Conservation (phyloP, 2,329 filamentous ascomycete genomes). For the Pyrenophora seminiperda region DNA sequence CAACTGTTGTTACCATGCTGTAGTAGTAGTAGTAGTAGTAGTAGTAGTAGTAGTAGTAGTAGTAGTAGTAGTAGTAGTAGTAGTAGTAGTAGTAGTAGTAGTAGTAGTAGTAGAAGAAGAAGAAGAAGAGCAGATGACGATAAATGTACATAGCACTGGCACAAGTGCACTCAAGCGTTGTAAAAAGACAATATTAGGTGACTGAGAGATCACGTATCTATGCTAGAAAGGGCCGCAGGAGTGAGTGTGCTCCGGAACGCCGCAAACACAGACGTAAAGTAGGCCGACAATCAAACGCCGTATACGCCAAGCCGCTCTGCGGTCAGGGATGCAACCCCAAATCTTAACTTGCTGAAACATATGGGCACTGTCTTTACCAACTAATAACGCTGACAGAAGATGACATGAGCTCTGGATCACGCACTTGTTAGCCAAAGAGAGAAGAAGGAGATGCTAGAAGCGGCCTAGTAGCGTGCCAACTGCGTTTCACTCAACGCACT, state of each 20-base stretch:
- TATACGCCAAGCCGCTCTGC: slow-evolving; percentile 31
- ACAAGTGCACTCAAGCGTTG: too few species aligned
- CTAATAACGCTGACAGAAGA: slow-evolving; percentile 20
- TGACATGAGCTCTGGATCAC: slow-evolving; percentile 22
- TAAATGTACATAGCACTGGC: too few species aligned
- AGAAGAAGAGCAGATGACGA: too few species aligned
- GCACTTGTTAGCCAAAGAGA: slow-evolving; percentile 21
- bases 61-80: too few species aligned
- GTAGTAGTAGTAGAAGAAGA: too few species aligned
- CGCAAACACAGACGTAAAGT: slow-evolving; percentile 1
- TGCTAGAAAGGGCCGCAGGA: too few species aligned
- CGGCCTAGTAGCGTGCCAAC: slow-evolving; percentile 42
- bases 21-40: too few species aligned
- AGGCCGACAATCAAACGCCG: slow-evolving; percentile 11
- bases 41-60: too few species aligned
- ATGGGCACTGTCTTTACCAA: slow-evolving; percentile 12
- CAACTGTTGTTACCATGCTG: too few species aligned
- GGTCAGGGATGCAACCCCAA: slow-evolving; percentile 14
- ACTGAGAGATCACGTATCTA: too few species aligned
- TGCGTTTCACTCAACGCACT: slow-evolving; percentile 53
- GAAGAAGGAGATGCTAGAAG: slow-evolving; percentile 5
- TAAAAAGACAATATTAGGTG: too few species aligned
- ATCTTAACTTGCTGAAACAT: slow-evolving; percentile 3
- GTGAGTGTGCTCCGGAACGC: slow-evolving; percentile 6
- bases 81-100: too few species aligned